Base-by-base conservation (phyloP, 129 eudicot genomes). In the Gnaphalium uliginosum region DNA sequence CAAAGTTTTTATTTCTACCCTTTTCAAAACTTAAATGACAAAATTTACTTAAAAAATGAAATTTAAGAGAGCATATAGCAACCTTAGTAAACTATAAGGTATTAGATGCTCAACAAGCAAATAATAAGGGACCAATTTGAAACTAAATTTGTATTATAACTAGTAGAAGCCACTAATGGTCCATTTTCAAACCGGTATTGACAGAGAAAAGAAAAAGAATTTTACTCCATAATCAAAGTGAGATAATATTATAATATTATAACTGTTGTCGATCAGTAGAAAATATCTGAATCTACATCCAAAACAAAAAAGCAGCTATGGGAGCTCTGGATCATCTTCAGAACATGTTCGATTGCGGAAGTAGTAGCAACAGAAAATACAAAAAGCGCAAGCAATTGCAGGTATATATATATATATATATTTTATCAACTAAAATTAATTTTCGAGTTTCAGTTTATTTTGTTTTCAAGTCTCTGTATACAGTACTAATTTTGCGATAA, bases 311-410 rank as follows among this genome's bases (percentile, higher is more conserved):
- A 73, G 69, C 13, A 69, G 69, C 57, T 62, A 91, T 92, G 97
- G 97, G 97, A 62, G 96, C 84, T 79, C 69, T 92, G 54, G 97
- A 89, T 80, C 96, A 89, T 85, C 88, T 92, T 48, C 82, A 89
- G 14, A 75, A 87, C 69, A 81, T 85, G 32, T 92, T 89, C 71
- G 91, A 92, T 70, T 92, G 93, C 62, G 78, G 87, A 29, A 51
- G 81, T 69, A 85, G 87, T 60, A 71, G 81, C 66, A 56, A 67
- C 69, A 73, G 75, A 67, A 85, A 87, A 76, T 86, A 73, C 93
- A 89, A 87, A 82, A 87, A 82, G 30, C 97, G 96, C 83, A 92
- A 78, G 69, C 97, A 83, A 57, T 84, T 92, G 35, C 97, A 92
- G 97, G 97, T 87, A 4, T 10, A 8, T 30, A 66, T 24, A n/a